Evolutionary conservation across 2,329 filamentous ascomycete genomes (phyloP).

Genomic region (Rhynchosporium agropyri): DNA sequence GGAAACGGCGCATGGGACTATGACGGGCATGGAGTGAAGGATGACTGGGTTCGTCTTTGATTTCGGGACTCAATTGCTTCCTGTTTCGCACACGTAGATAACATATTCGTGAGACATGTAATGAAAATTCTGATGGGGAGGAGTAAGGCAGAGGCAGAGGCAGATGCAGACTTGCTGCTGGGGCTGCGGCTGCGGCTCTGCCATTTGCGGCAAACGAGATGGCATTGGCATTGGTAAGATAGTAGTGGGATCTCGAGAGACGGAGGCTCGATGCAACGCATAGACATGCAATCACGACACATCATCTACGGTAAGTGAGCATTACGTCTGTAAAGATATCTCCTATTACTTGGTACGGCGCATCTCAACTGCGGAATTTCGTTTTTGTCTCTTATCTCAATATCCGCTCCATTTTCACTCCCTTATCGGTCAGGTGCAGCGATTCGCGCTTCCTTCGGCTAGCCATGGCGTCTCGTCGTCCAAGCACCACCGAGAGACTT

Average conservation of each 20-base stretch:
- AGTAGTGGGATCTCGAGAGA: not conserved
- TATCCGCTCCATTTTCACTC: slow-evolving; percentile 1
- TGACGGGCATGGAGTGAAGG: not conserved
- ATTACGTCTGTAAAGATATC: slow-evolving; percentile 1
- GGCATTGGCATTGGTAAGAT: not conserved
- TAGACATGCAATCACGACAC: not conserved
- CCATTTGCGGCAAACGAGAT: not conserved
- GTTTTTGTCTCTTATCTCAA: not conserved
- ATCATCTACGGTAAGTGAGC: slow-evolving; percentile 4
- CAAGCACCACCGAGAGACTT: slow-evolving; percentile 13
- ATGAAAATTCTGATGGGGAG: slow-evolving; percentile 14
- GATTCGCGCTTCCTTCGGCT: slow-evolving; percentile 8
- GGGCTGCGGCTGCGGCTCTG: slow-evolving; percentile 10
- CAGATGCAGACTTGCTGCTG: not conserved
- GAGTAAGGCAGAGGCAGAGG: not conserved
- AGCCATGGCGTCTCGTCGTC: slow-evolving; percentile 10
- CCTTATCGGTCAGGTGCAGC: slow-evolving; percentile 6
- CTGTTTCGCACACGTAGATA: slow-evolving; percentile 34
- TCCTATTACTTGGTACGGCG: not conserved
- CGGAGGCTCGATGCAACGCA: not conserved
- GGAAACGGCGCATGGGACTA: not conserved
- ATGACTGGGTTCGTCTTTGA: not conserved
- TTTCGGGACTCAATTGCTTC: slow-evolving; percentile 15
- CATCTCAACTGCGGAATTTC: slow-evolving; percentile 1
- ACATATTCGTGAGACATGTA: slow-evolving; percentile 36